Base-by-base conservation (phyloP, 306 rosid genomes). In the Begonia peltatifolia region DNA sequence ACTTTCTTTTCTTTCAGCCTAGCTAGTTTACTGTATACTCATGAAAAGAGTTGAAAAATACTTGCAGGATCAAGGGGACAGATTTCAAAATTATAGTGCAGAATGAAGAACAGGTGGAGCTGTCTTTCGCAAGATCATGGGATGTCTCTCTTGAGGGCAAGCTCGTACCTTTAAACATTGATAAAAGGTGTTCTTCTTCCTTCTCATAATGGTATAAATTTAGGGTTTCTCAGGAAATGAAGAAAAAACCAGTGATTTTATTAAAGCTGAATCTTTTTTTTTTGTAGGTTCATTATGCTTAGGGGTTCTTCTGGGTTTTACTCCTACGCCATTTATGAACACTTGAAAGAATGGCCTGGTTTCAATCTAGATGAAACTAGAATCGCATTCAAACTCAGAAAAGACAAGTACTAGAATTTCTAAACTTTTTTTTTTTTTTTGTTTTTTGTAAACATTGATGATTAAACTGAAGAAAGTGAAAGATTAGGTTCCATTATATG, bases 351-450 rank as follows among this genome's bases (percentile, higher is more conserved):
- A 6, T 89, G 97, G 95, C 97, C 97, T 57, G 83, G 84, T 58
- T 89, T 89, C 77, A 80, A 68, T 60, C 81, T 89, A 56, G 94
- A 58, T 17, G 94, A 89, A 63, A 85, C 95, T 56, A 89, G 97
- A 71, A 71, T 85, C 43, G 70, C 73, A 15, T 85, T 89, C 75
- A 89, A 85, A 75, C 95, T 89, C 62, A 74, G 90, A 67, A 89
- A 85, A 72, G 90, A 85, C 62, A 85, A 78, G 97, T 86, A 79
- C 0, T 9, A 42, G 10, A 46, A 17, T 43, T 54, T 43, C 6
- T n/a, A 25, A 17, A 6, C 18, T 22, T 20, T 12, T 58, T 47
- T 41, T 11, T 3, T 25, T 25, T 25, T 25, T 51, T 48, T n/a
- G 35, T 30, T 30, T 25, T 30, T 30, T 30, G 6, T 7, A 30